These are phyloP conservation scores for Saccharomycopsis guyanensis DNA, from an alignment of 805 yeast genomes.

Conservation along the genomic window DNA sequence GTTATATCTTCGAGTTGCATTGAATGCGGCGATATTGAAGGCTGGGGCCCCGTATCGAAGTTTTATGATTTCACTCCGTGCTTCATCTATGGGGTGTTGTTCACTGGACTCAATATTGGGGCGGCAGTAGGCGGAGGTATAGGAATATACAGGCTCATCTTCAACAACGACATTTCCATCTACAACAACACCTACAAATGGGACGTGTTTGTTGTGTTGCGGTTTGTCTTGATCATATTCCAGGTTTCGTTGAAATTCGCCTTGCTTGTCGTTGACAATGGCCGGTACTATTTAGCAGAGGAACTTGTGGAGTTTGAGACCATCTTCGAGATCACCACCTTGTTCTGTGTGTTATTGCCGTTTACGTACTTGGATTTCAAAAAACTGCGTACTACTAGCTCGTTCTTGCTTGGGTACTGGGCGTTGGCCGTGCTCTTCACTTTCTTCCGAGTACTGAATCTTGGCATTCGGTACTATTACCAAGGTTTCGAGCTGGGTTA, in stretches of 20 bases:
- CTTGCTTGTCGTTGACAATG: slow-evolving; percentile 22
- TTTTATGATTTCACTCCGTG: slow-evolving; percentile 56
- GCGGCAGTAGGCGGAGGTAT: slow-evolving; percentile 38
- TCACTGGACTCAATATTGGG: slow-evolving; percentile 34
- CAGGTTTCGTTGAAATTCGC: slow-evolving; percentile 27
- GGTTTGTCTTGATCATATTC: slow-evolving; percentile 29
- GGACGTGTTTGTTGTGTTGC: slow-evolving; percentile 29
- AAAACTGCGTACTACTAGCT: slow-evolving; percentile 56
- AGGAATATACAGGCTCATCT: slow-evolving; percentile 27
- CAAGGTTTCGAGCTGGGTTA: slow-evolving; percentile 26
- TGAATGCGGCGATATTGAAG: slow-evolving; percentile 29
- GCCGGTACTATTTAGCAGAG: slow-evolving; percentile 22
- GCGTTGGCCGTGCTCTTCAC: slow-evolving; percentile 44
- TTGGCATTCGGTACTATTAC: slow-evolving; percentile 29
- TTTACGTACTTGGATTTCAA: slow-evolving; percentile 68
- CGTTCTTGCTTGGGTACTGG: slow-evolving; percentile 73
- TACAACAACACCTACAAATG: slow-evolving; percentile 26
- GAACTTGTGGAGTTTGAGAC: slow-evolving; percentile 29
- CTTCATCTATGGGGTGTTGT: slow-evolving; percentile 46
- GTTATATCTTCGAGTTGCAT: not conserved
- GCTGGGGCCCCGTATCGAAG: slow-evolving; percentile 37
- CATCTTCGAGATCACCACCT: slow-evolving; percentile 33
- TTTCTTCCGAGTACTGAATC: slow-evolving; percentile 36
- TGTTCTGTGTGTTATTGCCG: slow-evolving; percentile 39
- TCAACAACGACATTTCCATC: slow-evolving; percentile 16